Evolutionary conservation across 805 yeast genomes (phyloP), one percentile per base, ranked within the genome.

Genomic region (Wickerhamomyces strasburgensis): DNA sequence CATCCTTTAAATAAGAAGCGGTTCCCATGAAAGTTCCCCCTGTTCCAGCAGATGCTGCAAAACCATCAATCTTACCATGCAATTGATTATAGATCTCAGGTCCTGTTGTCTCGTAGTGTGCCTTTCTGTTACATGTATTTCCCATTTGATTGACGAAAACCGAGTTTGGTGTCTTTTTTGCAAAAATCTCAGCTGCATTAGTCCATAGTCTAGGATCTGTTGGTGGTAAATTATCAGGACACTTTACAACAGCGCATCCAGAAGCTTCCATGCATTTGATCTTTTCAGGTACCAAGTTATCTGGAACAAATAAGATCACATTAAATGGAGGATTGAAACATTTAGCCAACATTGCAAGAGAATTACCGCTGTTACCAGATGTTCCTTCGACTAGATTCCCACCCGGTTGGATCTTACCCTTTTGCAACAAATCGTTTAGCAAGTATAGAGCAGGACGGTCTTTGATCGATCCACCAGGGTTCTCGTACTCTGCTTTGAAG

Each of bases 21-120:
- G 81, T 80, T 30, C 95, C 95, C 27, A 84, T 64, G 34, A 85
- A 80, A 5, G 95, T 84, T 43, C 95, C 95, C 33, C 84, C 94
- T 0, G 95, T 85, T 4, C 95, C 95, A 5, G 87, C 79, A 1
- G 90, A 89, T 5, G 80, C 70, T 15, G 84, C 72, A 53, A 84
- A 84, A 29, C 68, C 77, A 54, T 81, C 84, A 5, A 84, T 45
- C 3, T 59, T 44, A 8, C 72, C 72, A 3, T 44, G 38, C 58
- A 75, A 68, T 52, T 83, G 90, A 8, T 58, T 40, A 71, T 73
- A 79, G 10, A 85, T 80, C 52, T 85, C 95, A 3, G 93, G 93
- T 0, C 87, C 94, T 0, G 95, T 85, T 3, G 82, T 65, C 5
- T 54, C 49, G 57, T 74, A 82, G 54, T 85, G 95, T 3, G 77